These are phyloP conservation scores for Trametes punicea DNA, from an alignment of 768 basidiomycete genomes.

Conservation along the genomic window DNA sequence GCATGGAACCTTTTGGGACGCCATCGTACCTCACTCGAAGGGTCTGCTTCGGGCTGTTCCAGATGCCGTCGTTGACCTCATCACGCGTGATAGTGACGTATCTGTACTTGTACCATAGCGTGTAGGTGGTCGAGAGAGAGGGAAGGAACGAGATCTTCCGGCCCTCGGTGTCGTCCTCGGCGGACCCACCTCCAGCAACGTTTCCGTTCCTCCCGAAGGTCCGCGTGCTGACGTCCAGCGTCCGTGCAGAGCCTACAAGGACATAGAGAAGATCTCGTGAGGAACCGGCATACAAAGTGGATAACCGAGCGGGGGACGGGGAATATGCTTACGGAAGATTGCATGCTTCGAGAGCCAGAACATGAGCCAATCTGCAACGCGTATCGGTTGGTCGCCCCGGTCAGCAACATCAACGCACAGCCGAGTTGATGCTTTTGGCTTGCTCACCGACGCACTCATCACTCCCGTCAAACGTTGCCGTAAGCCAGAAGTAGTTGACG, in stretches of 20 bases:
- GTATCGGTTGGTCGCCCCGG: neutral
- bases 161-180: constrained; percentile 7
- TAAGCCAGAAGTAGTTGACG: constrained; percentile 57
- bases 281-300: neutral
- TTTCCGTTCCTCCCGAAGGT: constrained; percentile 1
- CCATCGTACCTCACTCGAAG: constrained; percentile 41
- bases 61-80: constrained; percentile 34
- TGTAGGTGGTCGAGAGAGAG: constrained; percentile 30
- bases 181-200: neutral
- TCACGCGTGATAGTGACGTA: constrained; percentile 33
- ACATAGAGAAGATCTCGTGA: neutral
- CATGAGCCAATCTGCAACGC: constrained; percentile 61
- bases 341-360: constrained; percentile 59
- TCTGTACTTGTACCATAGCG: constrained; percentile 46
- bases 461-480: constrained; percentile 55
- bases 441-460: constrained; percentile 54
- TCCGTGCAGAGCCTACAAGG: constrained; percentile 13
- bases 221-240: constrained; percentile 16
- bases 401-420: constrained; percentile 3
- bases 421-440: neutral
- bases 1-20: no score
- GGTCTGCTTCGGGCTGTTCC: constrained; percentile 36
- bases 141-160: constrained; percentile 15
- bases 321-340: constrained; percentile 12
- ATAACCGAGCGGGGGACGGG: neutral